These are phyloP conservation scores for Sugiyamaella paludigena DNA, from an alignment of 1,139 yeast genomes.

Conservation along the genomic window DNA sequence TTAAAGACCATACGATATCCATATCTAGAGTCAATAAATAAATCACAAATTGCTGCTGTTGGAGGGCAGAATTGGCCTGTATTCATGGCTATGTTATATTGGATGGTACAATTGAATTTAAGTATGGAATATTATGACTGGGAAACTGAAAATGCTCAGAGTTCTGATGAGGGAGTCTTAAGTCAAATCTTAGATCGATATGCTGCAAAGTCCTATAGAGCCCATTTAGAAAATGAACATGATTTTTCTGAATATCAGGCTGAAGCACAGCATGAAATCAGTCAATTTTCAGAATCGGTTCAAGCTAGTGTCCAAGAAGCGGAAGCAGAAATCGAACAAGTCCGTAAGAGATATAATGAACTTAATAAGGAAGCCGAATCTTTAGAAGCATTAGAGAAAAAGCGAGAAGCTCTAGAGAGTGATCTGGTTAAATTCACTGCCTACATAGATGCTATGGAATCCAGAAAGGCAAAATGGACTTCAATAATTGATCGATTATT, in stretches of 20 bases:
- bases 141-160: slow-evolving; percentile 27
- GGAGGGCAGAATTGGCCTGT: slow-evolving; percentile 91
- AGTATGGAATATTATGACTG: slow-evolving; percentile 46
- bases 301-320: slow-evolving; percentile 47
- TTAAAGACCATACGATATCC: slow-evolving; percentile 73
- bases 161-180: slow-evolving; percentile 41
- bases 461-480: slow-evolving; percentile 64
- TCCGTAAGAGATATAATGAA: slow-evolving; percentile 36
- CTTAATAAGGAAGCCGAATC: slow-evolving; percentile 42
- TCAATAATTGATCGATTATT: slow-evolving; percentile 53
- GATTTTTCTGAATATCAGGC: slow-evolving; percentile 55
- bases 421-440: slow-evolving; percentile 71
- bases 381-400: slow-evolving; percentile 50
- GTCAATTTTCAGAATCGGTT: slow-evolving; percentile 44
- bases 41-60: slow-evolving; percentile 85
- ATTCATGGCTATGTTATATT: slow-evolving; percentile 75
- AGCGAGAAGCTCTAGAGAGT: slow-evolving; percentile 62
- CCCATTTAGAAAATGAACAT: slow-evolving; percentile 56
- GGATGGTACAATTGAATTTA: slow-evolving; percentile 64
- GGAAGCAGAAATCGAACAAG: slow-evolving; percentile 39
- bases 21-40: slow-evolving; percentile 71
- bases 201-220: slow-evolving; percentile 63
- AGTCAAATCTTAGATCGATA: slow-evolving; percentile 67
- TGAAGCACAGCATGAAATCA: slow-evolving; percentile 58
- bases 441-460: slow-evolving; percentile 65